Evolutionary conservation across 2,329 filamentous ascomycete genomes (phyloP).

Genomic region (Ceratocystis ficicola): DNA sequence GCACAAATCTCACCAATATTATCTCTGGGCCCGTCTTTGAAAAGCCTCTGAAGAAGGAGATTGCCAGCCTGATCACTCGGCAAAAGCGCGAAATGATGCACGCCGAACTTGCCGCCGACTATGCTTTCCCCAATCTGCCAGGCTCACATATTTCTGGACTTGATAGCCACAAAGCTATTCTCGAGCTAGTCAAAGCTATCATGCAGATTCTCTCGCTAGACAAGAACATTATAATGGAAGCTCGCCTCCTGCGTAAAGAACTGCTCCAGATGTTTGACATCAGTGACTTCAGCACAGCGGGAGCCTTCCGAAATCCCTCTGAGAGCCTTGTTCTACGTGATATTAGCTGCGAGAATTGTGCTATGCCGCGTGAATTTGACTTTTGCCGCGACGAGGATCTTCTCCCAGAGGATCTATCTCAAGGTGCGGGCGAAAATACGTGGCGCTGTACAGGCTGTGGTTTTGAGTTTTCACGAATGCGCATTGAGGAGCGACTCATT

Average conservation of each 20-base stretch:
- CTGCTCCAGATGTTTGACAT: constrained; percentile 84
- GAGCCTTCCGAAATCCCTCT: constrained; percentile 76
- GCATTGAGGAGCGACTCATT: constrained; percentile 73
- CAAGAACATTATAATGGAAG: constrained; percentile 80
- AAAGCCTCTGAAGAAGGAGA: constrained; percentile 80
- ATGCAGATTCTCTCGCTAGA: constrained; percentile 89
- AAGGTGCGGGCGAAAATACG: constrained; percentile 31
- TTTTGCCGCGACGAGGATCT: constrained; percentile 82
- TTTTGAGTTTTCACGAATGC: constrained; percentile 61
- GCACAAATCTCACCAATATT: constrained; percentile 34
- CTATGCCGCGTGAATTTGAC: constrained; percentile 76
- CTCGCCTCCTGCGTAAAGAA: constrained; percentile 76
- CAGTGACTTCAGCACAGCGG: constrained; percentile 80
- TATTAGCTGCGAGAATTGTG: constrained; percentile 81
- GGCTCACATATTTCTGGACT: constrained; percentile 45
- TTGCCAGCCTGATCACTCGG: constrained; percentile 65
- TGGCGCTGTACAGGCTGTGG: constrained; percentile 73
- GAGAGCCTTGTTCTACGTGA: constrained; percentile 60
- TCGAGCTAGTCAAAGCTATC: constrained; percentile 84
- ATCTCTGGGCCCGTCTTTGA: constrained; percentile 75
- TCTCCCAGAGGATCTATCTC: constrained; percentile 39
- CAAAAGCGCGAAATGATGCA: constrained; percentile 85
- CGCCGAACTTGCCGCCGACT: constrained; percentile 75
- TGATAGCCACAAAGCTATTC: constrained; percentile 29
- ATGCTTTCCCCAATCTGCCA: constrained; percentile 69